phyloP scores from a whole-genome alignment of 345 rosid species.

The Ceriops decandra region DNA sequence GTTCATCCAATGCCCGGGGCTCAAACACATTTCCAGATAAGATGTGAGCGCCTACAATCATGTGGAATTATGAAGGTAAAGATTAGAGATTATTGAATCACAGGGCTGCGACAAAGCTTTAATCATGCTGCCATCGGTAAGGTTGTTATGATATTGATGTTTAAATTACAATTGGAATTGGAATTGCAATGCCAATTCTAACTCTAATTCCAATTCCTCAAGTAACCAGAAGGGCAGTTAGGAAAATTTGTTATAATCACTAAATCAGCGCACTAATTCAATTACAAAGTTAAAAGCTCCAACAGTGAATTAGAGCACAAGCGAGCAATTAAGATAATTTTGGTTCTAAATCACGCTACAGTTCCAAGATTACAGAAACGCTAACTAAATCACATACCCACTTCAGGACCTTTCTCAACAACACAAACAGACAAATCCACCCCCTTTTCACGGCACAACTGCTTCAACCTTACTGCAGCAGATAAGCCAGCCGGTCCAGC shows the following conservation, averaged over 20 bases:
- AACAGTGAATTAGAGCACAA: no score
- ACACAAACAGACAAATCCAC: slow-evolving; percentile 84
- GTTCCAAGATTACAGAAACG: not conserved
- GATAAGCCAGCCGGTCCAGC: slow-evolving; percentile 99
- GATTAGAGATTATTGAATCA: not conserved
- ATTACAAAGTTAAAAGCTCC: no score
- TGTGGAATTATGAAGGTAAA: slow-evolving; percentile 6
- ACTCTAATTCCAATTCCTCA: no score
- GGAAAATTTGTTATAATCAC: no score
- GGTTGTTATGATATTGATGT: no score
- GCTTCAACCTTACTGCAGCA: slow-evolving; percentile 85
- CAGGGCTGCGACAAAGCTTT: slow-evolving; percentile 10
- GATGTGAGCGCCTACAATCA: slow-evolving; percentile 71
- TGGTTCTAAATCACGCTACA: no score
- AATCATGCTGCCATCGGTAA: not conserved
- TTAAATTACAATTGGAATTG: no score
- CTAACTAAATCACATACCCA: slow-evolving; percentile 40
- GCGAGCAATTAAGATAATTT: no score
- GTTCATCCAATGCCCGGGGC: slow-evolving; percentile 81
- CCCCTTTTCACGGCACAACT: slow-evolving; percentile 64
- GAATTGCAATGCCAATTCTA: no score
- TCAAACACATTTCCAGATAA: slow-evolving; percentile 90
- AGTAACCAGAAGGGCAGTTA: no score
- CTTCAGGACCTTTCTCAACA: slow-evolving; percentile 95
- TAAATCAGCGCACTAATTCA: no score